A percentile compares a stretch with the other conserved stretches of the same genome.
Evolutionary conservation across 352 stramenopile genomes (phyloP).

Genomic region (Globisporangium lucens): DNA sequence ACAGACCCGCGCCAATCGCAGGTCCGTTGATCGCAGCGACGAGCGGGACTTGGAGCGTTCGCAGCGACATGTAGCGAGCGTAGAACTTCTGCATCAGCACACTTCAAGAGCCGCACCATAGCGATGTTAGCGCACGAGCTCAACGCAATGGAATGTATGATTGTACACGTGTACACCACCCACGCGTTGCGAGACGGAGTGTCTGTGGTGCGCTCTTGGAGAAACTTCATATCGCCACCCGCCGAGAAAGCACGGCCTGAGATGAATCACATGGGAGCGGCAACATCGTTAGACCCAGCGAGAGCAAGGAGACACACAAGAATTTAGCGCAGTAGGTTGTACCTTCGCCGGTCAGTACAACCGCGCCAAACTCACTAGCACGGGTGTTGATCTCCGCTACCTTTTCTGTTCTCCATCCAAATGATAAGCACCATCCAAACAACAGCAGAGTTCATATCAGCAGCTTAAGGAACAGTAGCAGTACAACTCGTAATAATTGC

Average conservation of each 20-base stretch:
- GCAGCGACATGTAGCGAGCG: conserved; percentile 70
- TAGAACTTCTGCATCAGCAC: conserved; percentile 88
- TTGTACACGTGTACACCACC: background rate
- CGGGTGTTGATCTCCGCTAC: conserved; percentile 49
- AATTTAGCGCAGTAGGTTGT: background rate
- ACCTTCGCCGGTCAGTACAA: conserved; percentile 76
- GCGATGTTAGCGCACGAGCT: background rate
- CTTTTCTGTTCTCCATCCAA: conserved; percentile 21
- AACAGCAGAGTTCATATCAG: background rate
- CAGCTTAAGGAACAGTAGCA: background rate
- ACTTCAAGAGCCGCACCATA: conserved; percentile 13
- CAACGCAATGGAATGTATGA: background rate
- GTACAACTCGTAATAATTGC: background rate
- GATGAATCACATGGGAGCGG: background rate
- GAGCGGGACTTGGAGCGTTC: conserved; percentile 74
- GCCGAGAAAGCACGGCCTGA: conserved; percentile 77
- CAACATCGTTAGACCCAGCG: background rate
- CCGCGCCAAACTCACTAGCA: conserved; percentile 51
- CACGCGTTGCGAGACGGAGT: conserved; percentile 75
- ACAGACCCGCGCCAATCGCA: conserved; percentile 73
- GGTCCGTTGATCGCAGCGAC: conserved; percentile 85
- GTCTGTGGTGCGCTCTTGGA: conserved; percentile 55
- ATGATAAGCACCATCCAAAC: background rate
- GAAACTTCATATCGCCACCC: conserved; percentile 82
- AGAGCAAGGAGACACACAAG: background rate